Evolutionary conservation across 2,329 filamentous ascomycete genomes (phyloP), one percentile per base, ranked within the genome.

Genomic region (Fusarium nurragi): DNA sequence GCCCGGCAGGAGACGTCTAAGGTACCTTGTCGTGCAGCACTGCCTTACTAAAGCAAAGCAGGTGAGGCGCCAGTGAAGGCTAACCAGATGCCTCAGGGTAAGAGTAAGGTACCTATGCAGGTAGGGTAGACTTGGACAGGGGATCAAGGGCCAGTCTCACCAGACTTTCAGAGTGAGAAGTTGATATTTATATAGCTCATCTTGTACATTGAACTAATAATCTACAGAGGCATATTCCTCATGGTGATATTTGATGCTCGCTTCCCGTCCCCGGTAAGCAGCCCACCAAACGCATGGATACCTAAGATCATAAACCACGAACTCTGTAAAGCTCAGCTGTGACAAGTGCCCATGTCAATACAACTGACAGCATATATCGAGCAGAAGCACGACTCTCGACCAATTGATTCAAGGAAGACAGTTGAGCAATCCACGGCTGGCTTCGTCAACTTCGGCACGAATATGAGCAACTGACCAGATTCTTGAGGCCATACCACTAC

Each of bases 1-100:
- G 30, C 22, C 26, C 41, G 57, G 55, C 46, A 64, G 46, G 58
- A 66, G 58, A 60, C 26, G 32, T 50, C 22, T 58, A 26, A 26
- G 8, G 5, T 26, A 22, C 28, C 32, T 43, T 64, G 53, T 40
- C 57, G 54, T 49, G 36, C 41, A 47, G 21, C 30, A 37, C 8
- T n/a, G n/a, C 32, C 44, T 21, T 12, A 40, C 34, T 28, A 36
- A 6, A 26, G 25, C 30, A 51, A 51, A 25, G 36, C 44, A 36
- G 41, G 32, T 44, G 51, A 38, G 38, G 38, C 26, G 43, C 53
- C 53, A 34, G 32, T 34, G 26, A 13, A 30, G 13, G 26, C 26
- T 30, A 30, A 7, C 13, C 16, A 34, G 32, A 34, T 34, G 32
- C 32, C n/a, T 34, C 32, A 34, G 32, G 32, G 32, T 13, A 25